A percentile compares a stretch with the other conserved stretches of the same genome.
These are phyloP conservation scores for Acacia acuminata DNA, from an alignment of 306 rosid genomes.

Conservation along the genomic window DNA sequence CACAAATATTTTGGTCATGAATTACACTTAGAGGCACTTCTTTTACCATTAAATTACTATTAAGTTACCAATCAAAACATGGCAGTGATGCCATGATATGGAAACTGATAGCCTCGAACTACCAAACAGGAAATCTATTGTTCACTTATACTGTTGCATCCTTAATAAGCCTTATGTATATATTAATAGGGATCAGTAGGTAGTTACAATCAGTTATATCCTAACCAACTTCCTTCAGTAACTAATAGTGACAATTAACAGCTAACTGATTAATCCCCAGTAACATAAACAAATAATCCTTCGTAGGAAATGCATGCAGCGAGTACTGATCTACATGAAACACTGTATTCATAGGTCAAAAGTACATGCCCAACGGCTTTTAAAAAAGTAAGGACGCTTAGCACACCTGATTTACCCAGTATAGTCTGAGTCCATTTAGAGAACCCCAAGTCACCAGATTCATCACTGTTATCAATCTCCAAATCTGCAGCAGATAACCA, in stretches of 20 bases:
- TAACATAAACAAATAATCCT: not conserved
- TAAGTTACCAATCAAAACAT: not conserved
- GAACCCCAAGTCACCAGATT: conserved; percentile 83
- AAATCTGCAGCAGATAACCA: conserved; percentile 44
- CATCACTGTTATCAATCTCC: conserved; percentile 49
- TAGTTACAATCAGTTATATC: not conserved
- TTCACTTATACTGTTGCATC: not conserved
- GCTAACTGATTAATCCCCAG: not conserved
- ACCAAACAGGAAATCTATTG: not conserved
- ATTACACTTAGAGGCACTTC: not conserved
- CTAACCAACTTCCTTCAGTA: not conserved
- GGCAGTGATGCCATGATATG: not conserved
- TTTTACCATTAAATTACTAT: not conserved
- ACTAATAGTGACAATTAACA: not conserved
- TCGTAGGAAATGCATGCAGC: not conserved
- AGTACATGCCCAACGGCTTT: not conserved
- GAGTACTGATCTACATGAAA: not conserved
- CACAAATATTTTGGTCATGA: not conserved
- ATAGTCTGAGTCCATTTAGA: conserved; percentile 75
- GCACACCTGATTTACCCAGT: conserved; percentile 81
- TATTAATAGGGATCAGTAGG: not conserved
- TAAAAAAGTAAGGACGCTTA: not conserved
- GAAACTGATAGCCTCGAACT: not conserved
- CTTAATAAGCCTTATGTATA: not conserved
- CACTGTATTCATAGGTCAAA: not conserved